phyloP scores from a whole-genome alignment of 2,329 filamentous ascomycete species.

The Trichoderma asperellum region DNA sequence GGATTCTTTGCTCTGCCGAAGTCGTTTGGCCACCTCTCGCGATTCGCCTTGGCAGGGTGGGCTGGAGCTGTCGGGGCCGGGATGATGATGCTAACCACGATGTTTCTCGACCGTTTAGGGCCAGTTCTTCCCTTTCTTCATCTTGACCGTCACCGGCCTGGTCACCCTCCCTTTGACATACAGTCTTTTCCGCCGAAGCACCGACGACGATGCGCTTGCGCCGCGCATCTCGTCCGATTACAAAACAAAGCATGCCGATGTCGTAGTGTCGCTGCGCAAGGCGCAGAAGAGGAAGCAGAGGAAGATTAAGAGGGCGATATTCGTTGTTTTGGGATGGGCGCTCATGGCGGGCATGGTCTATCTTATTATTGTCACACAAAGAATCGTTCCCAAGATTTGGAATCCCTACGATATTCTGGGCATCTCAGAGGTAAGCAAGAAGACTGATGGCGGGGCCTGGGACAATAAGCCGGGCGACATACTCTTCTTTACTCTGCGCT shows the following conservation, averaged over 20 bases:
- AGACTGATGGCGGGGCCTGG: not conserved
- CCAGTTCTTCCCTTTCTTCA: conserved; percentile 99
- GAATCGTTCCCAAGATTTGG: conserved; percentile 77
- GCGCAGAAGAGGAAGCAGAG: conserved; percentile 90
- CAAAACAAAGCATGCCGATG: conserved; percentile 78
- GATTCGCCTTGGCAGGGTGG: conserved; percentile 17
- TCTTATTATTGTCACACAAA: conserved; percentile 79
- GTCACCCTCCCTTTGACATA: conserved; percentile 91
- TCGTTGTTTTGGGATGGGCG: conserved; percentile 77
- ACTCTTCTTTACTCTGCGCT: conserved; percentile 10
- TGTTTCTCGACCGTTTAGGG: conserved; percentile 56
- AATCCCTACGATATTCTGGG: conserved; percentile 96
- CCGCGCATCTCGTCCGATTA: conserved; percentile 81
- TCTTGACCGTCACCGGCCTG: conserved; percentile 85
- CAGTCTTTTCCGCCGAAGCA: conserved; percentile 78
- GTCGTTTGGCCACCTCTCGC: not conserved
- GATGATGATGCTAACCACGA: conserved; percentile 18
- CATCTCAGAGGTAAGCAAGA: conserved; percentile 69
- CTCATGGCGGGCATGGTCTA: conserved; percentile 91
- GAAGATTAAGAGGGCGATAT: conserved; percentile 79
- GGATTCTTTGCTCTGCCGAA: not conserved
- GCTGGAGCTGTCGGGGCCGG: conserved; percentile 2
- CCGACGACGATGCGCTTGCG: conserved; percentile 76
- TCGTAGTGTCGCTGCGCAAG: conserved; percentile 80
- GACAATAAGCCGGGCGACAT: not conserved